These are phyloP conservation scores for Didymella pomorum DNA, from an alignment of 2,329 filamentous ascomycete genomes.

Conservation along the genomic window DNA sequence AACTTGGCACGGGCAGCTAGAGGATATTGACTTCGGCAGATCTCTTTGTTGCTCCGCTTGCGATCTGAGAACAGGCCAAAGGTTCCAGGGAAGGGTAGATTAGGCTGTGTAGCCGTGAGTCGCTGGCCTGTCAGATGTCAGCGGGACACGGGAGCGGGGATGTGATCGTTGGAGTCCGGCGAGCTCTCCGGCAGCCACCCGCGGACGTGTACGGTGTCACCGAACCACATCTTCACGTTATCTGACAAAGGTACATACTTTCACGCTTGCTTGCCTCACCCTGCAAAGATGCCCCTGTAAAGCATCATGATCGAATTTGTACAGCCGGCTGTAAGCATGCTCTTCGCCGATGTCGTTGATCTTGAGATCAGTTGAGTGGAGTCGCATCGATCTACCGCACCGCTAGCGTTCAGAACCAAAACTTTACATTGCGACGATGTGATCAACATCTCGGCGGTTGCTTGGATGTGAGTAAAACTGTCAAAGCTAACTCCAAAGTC, in stretches of 20 bases:
- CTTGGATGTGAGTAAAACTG: background rate
- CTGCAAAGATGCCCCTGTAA: background rate
- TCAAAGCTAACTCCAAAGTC: background rate
- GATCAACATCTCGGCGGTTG: slow-evolving; percentile 6
- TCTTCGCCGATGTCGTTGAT: background rate
- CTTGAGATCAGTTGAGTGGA: background rate
- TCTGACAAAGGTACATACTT: background rate
- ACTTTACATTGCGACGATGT: background rate
- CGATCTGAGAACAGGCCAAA: slow-evolving; percentile 12
- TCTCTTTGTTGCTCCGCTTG: background rate
- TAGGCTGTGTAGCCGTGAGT: slow-evolving; percentile 4
- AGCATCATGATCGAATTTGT: background rate
- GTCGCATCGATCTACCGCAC: slow-evolving; percentile 5
- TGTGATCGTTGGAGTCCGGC: background rate
- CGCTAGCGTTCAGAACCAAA: background rate
- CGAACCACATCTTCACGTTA: background rate
- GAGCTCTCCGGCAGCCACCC: background rate
- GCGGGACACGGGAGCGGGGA: slow-evolving; percentile 11
- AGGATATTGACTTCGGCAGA: background rate
- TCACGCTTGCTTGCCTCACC: background rate
- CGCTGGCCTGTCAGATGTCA: slow-evolving; percentile 13
- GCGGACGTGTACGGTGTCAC: background rate
- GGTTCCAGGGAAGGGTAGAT: background rate
- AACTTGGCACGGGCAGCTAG: slow-evolving; percentile 6
- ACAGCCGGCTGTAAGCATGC: background rate